Evolutionary conservation across 106 monocot genomes (phyloP), one percentile per base, ranked within the genome.

Genomic region (Platanthera zijinensis): DNA sequence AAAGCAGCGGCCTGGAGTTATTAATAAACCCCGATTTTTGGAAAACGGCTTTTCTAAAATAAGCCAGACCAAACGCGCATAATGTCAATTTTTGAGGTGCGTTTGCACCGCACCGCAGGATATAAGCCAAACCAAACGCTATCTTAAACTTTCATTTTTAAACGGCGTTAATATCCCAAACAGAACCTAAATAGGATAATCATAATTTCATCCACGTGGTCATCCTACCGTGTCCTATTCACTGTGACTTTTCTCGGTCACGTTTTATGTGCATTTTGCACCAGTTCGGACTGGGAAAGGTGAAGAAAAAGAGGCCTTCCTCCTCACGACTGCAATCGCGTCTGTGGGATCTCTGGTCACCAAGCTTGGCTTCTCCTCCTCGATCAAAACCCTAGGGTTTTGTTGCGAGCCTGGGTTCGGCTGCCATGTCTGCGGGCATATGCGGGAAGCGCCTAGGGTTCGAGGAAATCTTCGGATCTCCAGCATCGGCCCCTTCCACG

Each of bases 391-490:
- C 74, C 74, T 80, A 66, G 80, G 74, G 80, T 74, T 75, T 69
- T 68, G 81, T 62, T 51, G 47, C 5, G 82, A 71, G 69, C 54
- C 52, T 50, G 79, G 73, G 73, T 50, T 73, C 22, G 7, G 79
- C 78, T 80, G 92, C 89, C 81, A 92, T 92, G 92, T 92, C 92
- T 85, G 89, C 92, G 61, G 89, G 87, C 62, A 79, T 92, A 83
- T 92, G 92, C 82, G 92, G 92, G 57, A 92, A 92, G 80, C 92
- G 92, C 52, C 76, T 86, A 61, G 89, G 89, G 84, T 84, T 92
- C 73, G 92, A 92, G 78, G 92, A 92, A 78, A 80, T 86, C 85
- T 92, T 92, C 84, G 92, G 92, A 80, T 89, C 87, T 66, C 77
- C 85, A 52, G 10, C 80, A 52, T 57, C 85, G 75, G 25, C 80